phyloP scores from a whole-genome alignment of 345 rosid species.

The Boechera stricta region DNA sequence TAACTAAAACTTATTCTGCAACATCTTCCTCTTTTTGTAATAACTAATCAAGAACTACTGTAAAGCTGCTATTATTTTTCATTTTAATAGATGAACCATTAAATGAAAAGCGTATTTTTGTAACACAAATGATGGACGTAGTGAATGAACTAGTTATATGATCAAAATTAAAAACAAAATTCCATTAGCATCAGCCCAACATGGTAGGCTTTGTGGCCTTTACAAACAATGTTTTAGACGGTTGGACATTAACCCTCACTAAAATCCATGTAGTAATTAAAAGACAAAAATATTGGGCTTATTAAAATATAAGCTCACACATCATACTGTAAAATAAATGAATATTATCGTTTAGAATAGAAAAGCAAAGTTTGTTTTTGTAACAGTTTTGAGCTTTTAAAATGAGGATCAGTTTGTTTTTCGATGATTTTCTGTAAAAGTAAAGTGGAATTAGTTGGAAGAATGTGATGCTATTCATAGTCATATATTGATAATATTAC shows the following conservation, averaged over 20 bases:
- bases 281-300: background rate
- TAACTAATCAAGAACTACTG: background rate
- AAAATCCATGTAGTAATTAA: background rate
- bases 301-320: background rate
- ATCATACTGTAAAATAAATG: background rate
- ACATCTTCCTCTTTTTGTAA: background rate
- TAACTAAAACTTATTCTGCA: background rate
- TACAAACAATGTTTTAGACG: background rate
- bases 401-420: background rate
- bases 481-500: slow-evolving; percentile 17
- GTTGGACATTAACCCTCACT: background rate
- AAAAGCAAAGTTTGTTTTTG: background rate
- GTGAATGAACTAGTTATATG: background rate
- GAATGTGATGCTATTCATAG: slow-evolving; percentile 23
- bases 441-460: slow-evolving; percentile 32
- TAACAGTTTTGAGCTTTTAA: background rate
- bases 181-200: background rate
- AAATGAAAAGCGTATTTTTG: background rate
- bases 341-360: background rate
- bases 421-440: slow-evolving; percentile 2
- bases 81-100: background rate
- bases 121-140: background rate
- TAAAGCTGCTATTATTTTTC: background rate
- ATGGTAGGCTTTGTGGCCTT: background rate
- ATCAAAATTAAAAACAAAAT: background rate